Evolutionary conservation across 78 protist species (phyloP), one percentile per base, ranked within the genome.

Genomic region (Dictyostelium brefeldianum): DNA sequence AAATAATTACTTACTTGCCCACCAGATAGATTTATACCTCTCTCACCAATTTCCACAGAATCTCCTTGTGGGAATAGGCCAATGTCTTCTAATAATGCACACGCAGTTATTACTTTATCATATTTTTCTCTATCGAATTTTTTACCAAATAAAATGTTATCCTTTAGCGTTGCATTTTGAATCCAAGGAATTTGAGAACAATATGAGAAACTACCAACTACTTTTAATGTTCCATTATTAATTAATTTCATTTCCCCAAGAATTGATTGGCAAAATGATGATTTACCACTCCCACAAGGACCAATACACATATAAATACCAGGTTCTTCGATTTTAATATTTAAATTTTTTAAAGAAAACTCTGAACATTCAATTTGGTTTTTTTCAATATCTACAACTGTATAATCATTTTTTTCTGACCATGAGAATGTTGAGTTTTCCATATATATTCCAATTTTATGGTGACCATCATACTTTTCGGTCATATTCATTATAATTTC

Each of bases 1-100:
- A n/a, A n/a, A n/a, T n/a, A n/a, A n/a, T n/a, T n/a, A n/a, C n/a
- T 98, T 99, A n/a, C n/a, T 36, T 36, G 43, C 14, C 99, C 99
- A 41, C 99, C 99, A 1, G 89, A 31, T 18, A 99, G 91, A 82
- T 96, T 98, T 80, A 99, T 83, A 31, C 99, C 99, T 27, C 87
- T 83, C 91, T 98, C 99, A n/a, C 99, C 99, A 59, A 99, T 97
- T 89, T 95, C 97, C 3, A 54, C 41, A 47, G 62, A 47, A 36
- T 83, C 90, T 9, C 90, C 62, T 7, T 85, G 3, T 29, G 90
- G 80, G 4, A 83, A 47, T 25, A 46, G 2, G n/a, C n/a, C n/a
- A n/a, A n/a, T n/a, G n/a, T n/a, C n/a, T n/a, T n/a, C n/a, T n/a
- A n/a, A n/a, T 59, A 62, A 48, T 59, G 14, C 36, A 62, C 91